Evolutionary conservation across 1,139 yeast species (phyloP), one percentile per base, ranked within the genome.

Genomic region (Yamadazyma atmosphaerica): DNA sequence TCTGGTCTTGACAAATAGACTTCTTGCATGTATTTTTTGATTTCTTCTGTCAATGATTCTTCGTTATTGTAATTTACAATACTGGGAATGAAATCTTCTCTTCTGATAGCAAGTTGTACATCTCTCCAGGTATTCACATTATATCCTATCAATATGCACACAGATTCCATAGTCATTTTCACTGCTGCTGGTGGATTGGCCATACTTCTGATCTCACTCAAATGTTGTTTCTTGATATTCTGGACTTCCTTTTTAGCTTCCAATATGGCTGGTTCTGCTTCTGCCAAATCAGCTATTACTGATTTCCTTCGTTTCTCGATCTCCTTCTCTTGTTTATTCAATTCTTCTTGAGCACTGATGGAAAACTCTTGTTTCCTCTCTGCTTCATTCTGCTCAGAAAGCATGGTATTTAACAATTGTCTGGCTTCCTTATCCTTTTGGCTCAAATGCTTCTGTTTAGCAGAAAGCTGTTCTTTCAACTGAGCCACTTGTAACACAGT

Each of bases 351-450:
- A 8, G 92, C 85, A 34, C 80, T 84, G 10, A 86, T 67, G 0
- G 96, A 87, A 13, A 95, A 90, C 44, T 86, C 96, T 43, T 85
- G 86, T 48, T 85, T 87, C 43, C 96, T 68, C 57, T 92, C 98
- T 0, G 97, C 94, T 52, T 89, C 96, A 55, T 87, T 89, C 55
- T 92, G 98, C 37, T 88, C 95, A 0, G 74, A 65, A n/a, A 92
- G 72, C 87, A 92, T 87, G 38, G 71, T 78, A 49, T 82, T 79
- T 37, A 92, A 71, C 74, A 87, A 86, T 15, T 64, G 61, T 43
- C 79, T 75, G 0, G 97, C 96, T 47, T 84, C 86, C 13, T 58
- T 54, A 45, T 85, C 87, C 47, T 89, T 90, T 0, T 37, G 38
- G 25, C 60, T 58, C 29, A 92, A 66, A 21, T 61, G 65, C 1